Evolutionary conservation across 495 filamentous ascomycete species (phyloP).

Genomic region (Copromyces sp.): DNA sequence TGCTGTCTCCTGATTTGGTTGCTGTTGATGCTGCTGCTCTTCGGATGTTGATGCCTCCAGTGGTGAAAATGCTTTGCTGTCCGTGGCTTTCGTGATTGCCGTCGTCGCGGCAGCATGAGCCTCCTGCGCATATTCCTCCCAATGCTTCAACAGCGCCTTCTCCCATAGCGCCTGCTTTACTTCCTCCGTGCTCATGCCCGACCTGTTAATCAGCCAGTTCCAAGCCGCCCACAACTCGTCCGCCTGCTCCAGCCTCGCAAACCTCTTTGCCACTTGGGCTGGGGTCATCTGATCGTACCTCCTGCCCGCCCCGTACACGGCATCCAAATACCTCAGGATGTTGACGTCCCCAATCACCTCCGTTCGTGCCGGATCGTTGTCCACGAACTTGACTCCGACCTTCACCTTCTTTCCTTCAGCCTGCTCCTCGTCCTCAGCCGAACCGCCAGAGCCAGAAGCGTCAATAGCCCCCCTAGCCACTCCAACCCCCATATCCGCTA

Average conservation of each 20-base stretch:
- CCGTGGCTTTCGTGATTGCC: conserved; percentile 19
- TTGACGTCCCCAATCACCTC: conserved; percentile 35
- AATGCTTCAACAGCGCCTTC: conserved; percentile 12
- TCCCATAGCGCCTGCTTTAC: not conserved
- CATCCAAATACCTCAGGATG: conserved; percentile 48
- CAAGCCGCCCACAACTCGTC: conserved; percentile 29
- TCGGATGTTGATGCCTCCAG: not conserved
- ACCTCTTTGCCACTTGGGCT: conserved; percentile 25
- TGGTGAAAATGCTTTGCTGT: not conserved
- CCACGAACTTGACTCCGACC: conserved; percentile 39
- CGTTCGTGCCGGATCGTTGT: conserved; percentile 40
- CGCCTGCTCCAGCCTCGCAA: conserved; percentile 28
- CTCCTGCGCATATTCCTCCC: conserved; percentile 22
- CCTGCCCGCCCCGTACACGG: conserved; percentile 28
- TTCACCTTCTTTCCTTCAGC: not conserved
- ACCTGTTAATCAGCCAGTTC: conserved; percentile 9
- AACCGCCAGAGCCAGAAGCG: not conserved
- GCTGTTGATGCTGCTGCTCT: not conserved
- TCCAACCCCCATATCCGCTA: conserved; percentile 49
- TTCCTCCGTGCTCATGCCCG: conserved; percentile 6
- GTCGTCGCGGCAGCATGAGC: conserved; percentile 36
- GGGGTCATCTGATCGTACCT: conserved; percentile 21
- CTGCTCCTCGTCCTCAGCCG: not conserved
- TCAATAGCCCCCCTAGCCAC: conserved; percentile 41
- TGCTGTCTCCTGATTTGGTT: not conserved